Conservation (phyloP, 306 rosid genomes). For the Acacia melanoxylon region DNA sequence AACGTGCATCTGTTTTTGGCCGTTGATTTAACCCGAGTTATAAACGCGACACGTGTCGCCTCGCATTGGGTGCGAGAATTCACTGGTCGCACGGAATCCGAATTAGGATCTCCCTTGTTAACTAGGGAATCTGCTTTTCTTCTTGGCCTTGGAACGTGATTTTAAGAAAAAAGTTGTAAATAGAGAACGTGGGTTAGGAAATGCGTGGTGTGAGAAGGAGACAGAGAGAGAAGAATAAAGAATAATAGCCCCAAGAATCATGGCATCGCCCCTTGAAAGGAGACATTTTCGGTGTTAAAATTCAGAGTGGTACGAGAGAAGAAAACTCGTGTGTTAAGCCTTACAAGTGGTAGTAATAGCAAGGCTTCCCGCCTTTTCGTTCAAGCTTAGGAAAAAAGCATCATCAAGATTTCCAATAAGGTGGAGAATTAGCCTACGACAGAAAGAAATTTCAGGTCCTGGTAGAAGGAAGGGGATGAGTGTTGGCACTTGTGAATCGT, state of each 20-base stretch:
- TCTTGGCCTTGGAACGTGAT: constrained; percentile 32
- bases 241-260: not conserved
- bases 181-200: not conserved
- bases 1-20: not conserved
- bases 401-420: not conserved
- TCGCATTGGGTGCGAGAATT: not conserved
- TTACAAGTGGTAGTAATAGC: not conserved
- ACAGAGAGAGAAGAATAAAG: constrained; percentile 18
- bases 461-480: not conserved
- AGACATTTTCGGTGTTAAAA: constrained; percentile 23
- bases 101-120: not conserved
- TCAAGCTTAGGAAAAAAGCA: not conserved
- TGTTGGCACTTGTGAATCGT: not conserved
- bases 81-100: not conserved
- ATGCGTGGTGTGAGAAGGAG: not conserved
- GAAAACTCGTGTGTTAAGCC: not conserved
- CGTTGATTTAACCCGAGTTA: not conserved
- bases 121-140: constrained; percentile 16
- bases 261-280: constrained; percentile 12
- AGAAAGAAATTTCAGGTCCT: not conserved
- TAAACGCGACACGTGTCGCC: not conserved
- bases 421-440: not conserved
- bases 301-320: not conserved
- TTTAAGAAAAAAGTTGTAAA: constrained; percentile 10
- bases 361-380: not conserved